phyloP scores from a whole-genome alignment of 352 stramenopile genomes.

The Plasmopara muralis region DNA sequence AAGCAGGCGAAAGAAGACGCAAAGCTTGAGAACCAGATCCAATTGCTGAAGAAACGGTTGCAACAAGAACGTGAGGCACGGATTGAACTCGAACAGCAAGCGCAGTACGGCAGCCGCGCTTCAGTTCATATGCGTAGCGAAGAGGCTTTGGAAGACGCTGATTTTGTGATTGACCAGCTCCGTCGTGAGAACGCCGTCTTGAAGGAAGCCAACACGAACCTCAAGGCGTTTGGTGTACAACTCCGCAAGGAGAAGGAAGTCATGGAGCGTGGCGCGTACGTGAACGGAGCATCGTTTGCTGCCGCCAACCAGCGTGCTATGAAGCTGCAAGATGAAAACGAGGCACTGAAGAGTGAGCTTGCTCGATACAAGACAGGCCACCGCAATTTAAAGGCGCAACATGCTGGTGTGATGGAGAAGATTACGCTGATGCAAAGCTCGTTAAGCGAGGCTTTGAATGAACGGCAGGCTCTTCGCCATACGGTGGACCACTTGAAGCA shows the following conservation, averaged over 20 bases:
- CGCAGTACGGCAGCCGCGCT: slow-evolving; percentile 47
- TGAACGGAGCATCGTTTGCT: slow-evolving; percentile 81
- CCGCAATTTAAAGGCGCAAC: slow-evolving; percentile 76
- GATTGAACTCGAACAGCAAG: slow-evolving; percentile 73
- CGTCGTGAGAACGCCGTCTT: slow-evolving; percentile 70
- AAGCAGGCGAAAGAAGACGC: slow-evolving; percentile 90
- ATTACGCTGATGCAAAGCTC: slow-evolving; percentile 71
- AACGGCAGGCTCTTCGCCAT: slow-evolving; percentile 66
- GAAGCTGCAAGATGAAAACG: slow-evolving; percentile 83
- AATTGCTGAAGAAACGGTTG: slow-evolving; percentile 87
- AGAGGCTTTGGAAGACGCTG: slow-evolving; percentile 70
- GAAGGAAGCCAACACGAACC: slow-evolving; percentile 78
- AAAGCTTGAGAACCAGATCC: slow-evolving; percentile 95
- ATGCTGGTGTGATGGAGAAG: slow-evolving; percentile 75
- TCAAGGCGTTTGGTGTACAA: slow-evolving; percentile 79
- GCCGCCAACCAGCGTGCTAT: slow-evolving; percentile 78
- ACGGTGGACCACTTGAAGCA: slow-evolving; percentile 66
- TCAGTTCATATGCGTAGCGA: slow-evolving; percentile 78
- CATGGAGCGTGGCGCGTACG: slow-evolving; percentile 83
- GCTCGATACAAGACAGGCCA: slow-evolving; percentile 79
- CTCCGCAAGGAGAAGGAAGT: slow-evolving; percentile 87
- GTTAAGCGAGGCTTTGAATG: slow-evolving; percentile 60
- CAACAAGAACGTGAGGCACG: slow-evolving; percentile 85
- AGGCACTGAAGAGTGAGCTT: slow-evolving; percentile 68
- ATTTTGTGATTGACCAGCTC: slow-evolving; percentile 81